Percentiles rank a stretch among this genome's conserved stretches.
Evolutionary conservation across 139 green algal species (phyloP).

Genomic region (Spirogloea muscicola): DNA sequence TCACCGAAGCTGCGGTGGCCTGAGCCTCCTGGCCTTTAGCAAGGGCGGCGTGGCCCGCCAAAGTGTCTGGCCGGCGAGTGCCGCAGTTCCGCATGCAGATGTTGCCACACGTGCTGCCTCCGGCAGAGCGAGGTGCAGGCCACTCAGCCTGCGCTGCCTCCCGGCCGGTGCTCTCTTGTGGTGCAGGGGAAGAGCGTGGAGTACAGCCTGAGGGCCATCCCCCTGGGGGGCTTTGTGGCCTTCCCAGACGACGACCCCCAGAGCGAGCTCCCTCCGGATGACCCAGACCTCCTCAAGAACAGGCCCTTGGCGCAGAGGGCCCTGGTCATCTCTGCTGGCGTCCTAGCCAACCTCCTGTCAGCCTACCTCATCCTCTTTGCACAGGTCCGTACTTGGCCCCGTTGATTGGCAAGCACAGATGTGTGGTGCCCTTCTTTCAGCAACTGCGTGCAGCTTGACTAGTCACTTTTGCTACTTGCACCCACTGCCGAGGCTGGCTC

Average conservation of each 20-base stretch:
- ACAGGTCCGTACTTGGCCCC: conserved; percentile 58
- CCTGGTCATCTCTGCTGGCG: conserved; percentile 84
- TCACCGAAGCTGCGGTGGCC: too few species aligned
- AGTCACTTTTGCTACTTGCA: background rate
- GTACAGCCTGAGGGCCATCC: conserved; percentile 86
- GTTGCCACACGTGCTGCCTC: too few species aligned
- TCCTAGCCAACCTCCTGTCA: conserved; percentile 90
- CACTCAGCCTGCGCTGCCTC: too few species aligned
- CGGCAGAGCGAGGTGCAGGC: too few species aligned
- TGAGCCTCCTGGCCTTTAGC: too few species aligned
- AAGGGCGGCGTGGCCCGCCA: too few species aligned
- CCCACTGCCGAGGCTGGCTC: background rate
- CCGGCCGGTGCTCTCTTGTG: too few species aligned
- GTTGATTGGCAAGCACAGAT: background rate
- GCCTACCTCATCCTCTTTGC: conserved; percentile 76
- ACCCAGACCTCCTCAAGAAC: conserved; percentile 94
- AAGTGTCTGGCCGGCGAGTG: too few species aligned
- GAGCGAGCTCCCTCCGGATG: conserved; percentile 56
- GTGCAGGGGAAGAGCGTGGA: conserved; percentile 73
- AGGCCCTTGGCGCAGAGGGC: conserved; percentile 68
- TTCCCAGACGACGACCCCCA: conserved; percentile 95
- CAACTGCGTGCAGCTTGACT: background rate
- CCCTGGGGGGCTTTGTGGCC: conserved; percentile 91
- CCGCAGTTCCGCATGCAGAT: too few species aligned
- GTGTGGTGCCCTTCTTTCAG: background rate